Conservation (phyloP, 106 monocot genomes). For the Chionographis japonica region DNA sequence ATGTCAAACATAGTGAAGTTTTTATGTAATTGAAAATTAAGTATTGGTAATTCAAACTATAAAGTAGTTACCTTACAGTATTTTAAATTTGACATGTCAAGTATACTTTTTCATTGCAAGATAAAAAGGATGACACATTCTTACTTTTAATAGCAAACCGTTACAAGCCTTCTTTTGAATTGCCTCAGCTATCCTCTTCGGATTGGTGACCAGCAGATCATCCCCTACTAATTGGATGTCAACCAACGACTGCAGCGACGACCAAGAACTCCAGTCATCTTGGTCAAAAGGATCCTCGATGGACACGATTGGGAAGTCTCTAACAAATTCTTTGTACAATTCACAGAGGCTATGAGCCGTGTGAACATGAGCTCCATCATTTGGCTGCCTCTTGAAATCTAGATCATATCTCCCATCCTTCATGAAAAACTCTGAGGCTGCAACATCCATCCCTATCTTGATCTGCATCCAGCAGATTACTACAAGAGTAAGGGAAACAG, state of each 20-base stretch:
- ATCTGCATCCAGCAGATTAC: constrained; percentile 40
- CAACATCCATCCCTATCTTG: constrained; percentile 98
- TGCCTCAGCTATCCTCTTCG: constrained; percentile 86
- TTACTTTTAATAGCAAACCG: constrained; percentile 79
- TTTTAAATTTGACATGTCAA: background rate
- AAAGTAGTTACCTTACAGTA: too few species aligned
- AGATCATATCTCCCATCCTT: constrained; percentile 87
- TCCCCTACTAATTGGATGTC: constrained; percentile 92
- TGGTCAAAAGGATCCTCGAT: constrained; percentile 99
- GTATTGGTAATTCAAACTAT: too few species aligned
- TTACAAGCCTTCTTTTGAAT: constrained; percentile 93
- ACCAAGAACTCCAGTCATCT: constrained; percentile 95
- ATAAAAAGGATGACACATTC: background rate
- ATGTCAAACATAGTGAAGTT: too few species aligned
- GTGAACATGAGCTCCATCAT: constrained; percentile 75
- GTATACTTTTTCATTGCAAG: background rate
- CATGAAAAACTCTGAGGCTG: constrained; percentile 88
- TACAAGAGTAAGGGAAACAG: background rate
- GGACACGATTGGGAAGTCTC: constrained; percentile 94
- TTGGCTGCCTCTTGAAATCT: constrained; percentile 92
- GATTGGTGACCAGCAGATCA: constrained; percentile 97
- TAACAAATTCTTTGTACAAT: constrained; percentile 85
- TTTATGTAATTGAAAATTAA: too few species aligned
- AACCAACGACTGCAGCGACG: constrained; percentile 73
- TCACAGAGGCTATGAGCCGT: constrained; percentile 62